Evolutionary conservation across 345 rosid genomes (phyloP).

Genomic region (Aquilaria sinensis): DNA sequence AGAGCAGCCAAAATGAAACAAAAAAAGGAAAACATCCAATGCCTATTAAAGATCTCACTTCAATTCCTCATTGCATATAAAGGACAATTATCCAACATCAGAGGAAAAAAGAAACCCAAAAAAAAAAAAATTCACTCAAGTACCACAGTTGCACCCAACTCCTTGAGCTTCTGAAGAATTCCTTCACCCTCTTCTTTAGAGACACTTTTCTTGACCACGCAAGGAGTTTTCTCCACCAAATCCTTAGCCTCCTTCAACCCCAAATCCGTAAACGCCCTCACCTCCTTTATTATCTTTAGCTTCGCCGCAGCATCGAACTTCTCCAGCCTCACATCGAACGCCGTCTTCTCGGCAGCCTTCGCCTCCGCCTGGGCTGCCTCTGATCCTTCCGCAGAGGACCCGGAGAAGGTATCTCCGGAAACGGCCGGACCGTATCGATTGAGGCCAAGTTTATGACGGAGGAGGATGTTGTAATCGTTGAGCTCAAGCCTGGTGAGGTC

Average conservation of each 20-base stretch:
- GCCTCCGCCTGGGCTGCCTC: slow-evolving; percentile 27
- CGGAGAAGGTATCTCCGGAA: slow-evolving; percentile 22
- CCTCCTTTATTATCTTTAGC: slow-evolving; percentile 81
- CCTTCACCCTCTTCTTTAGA: slow-evolving; percentile 60
- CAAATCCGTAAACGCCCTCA: slow-evolving; percentile 67
- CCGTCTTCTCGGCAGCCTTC: slow-evolving; percentile 61
- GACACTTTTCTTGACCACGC: slow-evolving; percentile 61
- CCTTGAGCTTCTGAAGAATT: slow-evolving; percentile 67
- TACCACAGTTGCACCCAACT: slow-evolving; percentile 58
- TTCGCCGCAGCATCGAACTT: slow-evolving; percentile 64
- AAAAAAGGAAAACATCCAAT: too few species aligned
- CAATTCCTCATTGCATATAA: too few species aligned
- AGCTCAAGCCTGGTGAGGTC: slow-evolving; percentile 69
- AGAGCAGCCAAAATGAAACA: too few species aligned
- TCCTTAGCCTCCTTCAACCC: slow-evolving; percentile 87
- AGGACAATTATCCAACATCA: too few species aligned
- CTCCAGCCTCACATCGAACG: slow-evolving; percentile 81
- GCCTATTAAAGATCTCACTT: too few species aligned
- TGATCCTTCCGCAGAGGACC: slow-evolving; percentile 17
- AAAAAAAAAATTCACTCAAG: slow-evolving; percentile 45
- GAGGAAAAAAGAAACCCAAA: not conserved
- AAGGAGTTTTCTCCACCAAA: slow-evolving; percentile 81
- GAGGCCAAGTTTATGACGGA: slow-evolving; percentile 65
- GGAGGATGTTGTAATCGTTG: slow-evolving; percentile 68
- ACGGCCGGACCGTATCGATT: slow-evolving; percentile 57